Evolutionary conservation across 495 filamentous ascomycete species (phyloP).

Genomic region (Bombardia bombarda): DNA sequence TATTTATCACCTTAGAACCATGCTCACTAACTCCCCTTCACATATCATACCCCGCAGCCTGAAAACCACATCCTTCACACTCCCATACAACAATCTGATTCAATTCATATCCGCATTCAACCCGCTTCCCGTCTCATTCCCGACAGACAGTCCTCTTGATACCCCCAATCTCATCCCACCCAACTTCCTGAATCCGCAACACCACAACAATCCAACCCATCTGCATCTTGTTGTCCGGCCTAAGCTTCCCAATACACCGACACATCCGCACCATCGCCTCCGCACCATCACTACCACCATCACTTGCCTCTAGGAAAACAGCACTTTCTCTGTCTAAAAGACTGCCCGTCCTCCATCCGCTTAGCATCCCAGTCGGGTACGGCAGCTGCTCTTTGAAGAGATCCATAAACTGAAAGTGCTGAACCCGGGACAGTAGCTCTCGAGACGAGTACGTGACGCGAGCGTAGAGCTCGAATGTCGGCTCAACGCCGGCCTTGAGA

Average conservation of each 20-base stretch:
- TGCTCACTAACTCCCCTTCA: no score
- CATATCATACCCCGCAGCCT: no score
- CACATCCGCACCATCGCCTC: constrained; percentile 34
- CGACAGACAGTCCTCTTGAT: constrained; percentile 17
- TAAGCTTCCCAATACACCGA: constrained; percentile 46
- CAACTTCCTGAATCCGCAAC: constrained; percentile 43
- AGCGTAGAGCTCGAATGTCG: constrained; percentile 52
- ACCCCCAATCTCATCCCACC: constrained; percentile 45
- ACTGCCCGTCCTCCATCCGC: constrained; percentile 37
- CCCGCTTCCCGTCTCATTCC: no score
- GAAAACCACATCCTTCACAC: no score
- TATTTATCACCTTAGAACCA: no score
- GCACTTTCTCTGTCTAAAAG: constrained; percentile 41
- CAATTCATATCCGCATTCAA: no score
- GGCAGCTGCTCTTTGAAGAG: constrained; percentile 49
- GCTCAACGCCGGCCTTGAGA: constrained; percentile 26
- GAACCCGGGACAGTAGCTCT: constrained; percentile 31
- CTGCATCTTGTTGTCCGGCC: constrained; percentile 27
- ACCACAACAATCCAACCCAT: constrained; percentile 39
- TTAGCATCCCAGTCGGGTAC: constrained; percentile 40
- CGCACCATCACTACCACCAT: no score
- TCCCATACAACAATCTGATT: no score
- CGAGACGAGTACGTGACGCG: constrained; percentile 46
- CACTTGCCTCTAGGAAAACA: constrained; percentile 24
- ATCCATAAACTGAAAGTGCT: constrained; percentile 53